Evolutionary conservation across 2,329 filamentous ascomycete species (phyloP).

Genomic region (Hypomyces perniciosus): DNA sequence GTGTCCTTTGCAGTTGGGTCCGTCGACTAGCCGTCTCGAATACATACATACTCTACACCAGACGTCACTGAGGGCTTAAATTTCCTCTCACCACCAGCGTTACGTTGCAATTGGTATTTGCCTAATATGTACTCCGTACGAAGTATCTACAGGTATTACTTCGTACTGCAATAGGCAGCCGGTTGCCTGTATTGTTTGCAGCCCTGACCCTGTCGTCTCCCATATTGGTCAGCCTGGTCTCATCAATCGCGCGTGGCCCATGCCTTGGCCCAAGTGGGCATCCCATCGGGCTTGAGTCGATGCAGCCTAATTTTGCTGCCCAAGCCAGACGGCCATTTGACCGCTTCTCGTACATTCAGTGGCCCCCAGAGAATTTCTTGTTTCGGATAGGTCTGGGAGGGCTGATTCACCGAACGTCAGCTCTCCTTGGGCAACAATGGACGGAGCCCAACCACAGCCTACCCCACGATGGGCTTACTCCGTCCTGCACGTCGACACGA

Average conservation of each 20-base stretch:
- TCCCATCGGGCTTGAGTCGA: constrained; percentile 9
- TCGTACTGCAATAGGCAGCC: neutral
- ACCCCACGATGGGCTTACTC: constrained; percentile 10
- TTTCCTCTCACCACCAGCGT: no score
- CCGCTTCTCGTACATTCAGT: constrained; percentile 2
- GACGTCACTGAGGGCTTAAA: no score
- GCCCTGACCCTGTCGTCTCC: neutral
- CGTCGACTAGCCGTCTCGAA: no score
- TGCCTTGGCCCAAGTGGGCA: constrained; percentile 11
- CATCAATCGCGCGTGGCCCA: constrained; percentile 4
- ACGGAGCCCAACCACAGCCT: constrained; percentile 12
- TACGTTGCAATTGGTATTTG: constrained; percentile 1
- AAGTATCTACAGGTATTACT: neutral
- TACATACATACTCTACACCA: no score
- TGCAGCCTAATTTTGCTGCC: constrained; percentile 14
- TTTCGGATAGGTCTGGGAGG: neutral
- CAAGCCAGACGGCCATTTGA: constrained; percentile 5
- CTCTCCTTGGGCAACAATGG: constrained; percentile 14
- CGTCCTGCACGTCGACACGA: constrained; percentile 12
- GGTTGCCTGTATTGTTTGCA: neutral
- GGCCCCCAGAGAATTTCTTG: constrained; percentile 1
- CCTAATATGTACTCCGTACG: neutral
- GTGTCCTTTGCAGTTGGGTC: no score
- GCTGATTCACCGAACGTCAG: constrained; percentile 7
- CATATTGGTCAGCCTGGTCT: neutral